Evolutionary conservation across 2,329 filamentous ascomycete genomes (phyloP), one percentile per base, ranked within the genome.

Genomic region (Pyrenochaeta sp.): DNA sequence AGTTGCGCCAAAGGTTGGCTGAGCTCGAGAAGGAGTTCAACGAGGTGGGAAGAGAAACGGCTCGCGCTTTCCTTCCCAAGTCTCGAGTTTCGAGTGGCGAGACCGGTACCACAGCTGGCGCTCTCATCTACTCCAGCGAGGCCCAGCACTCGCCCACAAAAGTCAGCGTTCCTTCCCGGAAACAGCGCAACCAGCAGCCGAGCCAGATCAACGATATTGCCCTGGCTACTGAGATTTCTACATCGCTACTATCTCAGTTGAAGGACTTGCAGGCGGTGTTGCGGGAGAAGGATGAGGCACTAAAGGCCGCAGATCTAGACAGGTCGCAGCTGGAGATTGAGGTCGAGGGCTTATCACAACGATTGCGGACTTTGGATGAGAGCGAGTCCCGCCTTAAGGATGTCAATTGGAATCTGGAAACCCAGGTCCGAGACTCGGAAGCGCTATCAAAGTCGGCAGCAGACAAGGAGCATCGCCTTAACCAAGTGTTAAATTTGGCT

Each of bases 161-260:
- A 78, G 83, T 96, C 58, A 90, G 84, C 66, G 90, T 95, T 7
- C 92, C 92, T 1, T 94, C 91, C 64, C 87, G 94, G 63, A 95
- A 93, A 74, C 85, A 95, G 72, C 86, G 95, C 50, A 98, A 98
- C 66, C 94, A 97, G 72, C 90, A 91, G 2, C 86, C 90, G 9
- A 95, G 88, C 71, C 88, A 93, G 45, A 89, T 96, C 11, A 92
- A 98, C 73, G 95, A 99, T 70, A 96, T 99, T 71, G 92, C 97
- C 67, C 96, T 99, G 71, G 95, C 94, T n/a, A 93, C 95, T 45
- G 94, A 99, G 72, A 97, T 99, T 68, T 97, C 92, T 71, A 97
- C 92, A 5, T 97, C 92, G 1, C 82, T 99, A 45, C 88, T 99
- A 45, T 88, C 90, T n/a, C 95, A 98, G 78, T 90, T 99, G 45